These are phyloP conservation scores for Monilinia fructigena DNA, from an alignment of 2,329 filamentous ascomycete species.

Conservation along the genomic window DNA sequence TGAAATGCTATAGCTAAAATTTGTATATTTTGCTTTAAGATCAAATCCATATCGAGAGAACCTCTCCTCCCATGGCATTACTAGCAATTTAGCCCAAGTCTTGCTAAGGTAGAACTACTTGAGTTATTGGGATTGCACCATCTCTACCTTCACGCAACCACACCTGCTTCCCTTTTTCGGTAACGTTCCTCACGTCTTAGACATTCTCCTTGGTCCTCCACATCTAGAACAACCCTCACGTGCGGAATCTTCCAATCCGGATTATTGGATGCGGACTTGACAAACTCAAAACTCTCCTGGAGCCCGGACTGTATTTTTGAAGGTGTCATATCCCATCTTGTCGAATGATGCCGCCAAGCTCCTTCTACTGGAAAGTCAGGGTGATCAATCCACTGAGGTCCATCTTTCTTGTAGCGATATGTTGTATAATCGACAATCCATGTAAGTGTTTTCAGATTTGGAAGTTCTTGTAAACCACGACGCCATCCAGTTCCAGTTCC, in stretches of 20 bases:
- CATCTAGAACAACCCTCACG: conserved; percentile 3
- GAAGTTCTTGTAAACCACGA: not conserved
- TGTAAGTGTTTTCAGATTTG: not conserved
- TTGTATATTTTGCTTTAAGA: too few species aligned
- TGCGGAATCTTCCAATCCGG: not conserved
- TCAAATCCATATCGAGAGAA: too few species aligned
- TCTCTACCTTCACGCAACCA: too few species aligned
- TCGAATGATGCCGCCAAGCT: not conserved
- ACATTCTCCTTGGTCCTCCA: not conserved
- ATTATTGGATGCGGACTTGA: not conserved
- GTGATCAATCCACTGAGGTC: conserved; percentile 10
- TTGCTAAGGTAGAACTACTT: too few species aligned
- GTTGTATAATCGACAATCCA: not conserved
- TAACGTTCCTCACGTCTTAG: not conserved
- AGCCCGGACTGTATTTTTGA: not conserved
- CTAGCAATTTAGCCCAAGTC: too few species aligned
- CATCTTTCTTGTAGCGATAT: conserved; percentile 2
- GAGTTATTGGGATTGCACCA: too few species aligned
- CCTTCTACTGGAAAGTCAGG: conserved; percentile 5
- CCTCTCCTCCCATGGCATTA: too few species aligned
- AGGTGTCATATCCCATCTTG: conserved; percentile 2
- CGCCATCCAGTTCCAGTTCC: not conserved
- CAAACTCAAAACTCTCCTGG: not conserved
- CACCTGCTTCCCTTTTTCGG: not conserved
- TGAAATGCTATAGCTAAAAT: too few species aligned